A percentile compares a stretch with the other conserved stretches of the same genome.
Conservation (phyloP, 768 basidiomycete genomes). For the Tubosaeta brunneosetosa region DNA sequence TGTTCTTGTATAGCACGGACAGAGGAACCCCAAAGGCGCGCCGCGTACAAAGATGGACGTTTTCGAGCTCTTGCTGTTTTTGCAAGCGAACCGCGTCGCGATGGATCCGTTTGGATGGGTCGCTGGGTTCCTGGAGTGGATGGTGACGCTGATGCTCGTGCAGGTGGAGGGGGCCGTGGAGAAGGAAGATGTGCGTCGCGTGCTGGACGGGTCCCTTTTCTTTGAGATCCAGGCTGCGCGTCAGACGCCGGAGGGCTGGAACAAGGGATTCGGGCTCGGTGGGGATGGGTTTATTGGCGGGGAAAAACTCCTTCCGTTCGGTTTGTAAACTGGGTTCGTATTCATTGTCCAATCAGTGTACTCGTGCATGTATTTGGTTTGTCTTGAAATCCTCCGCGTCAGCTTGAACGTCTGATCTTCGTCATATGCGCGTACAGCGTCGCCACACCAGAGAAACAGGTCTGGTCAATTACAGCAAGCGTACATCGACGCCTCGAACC, state of each 20-base stretch:
- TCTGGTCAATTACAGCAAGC: constrained; percentile 5
- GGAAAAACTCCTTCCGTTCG: constrained; percentile 26
- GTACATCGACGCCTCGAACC: constrained; percentile 19
- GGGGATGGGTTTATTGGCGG: constrained; percentile 31
- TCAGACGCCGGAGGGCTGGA: constrained; percentile 19
- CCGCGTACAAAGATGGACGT: constrained; percentile 26
- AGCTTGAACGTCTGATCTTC: too few relatives aligned
- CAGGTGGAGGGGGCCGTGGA: constrained; percentile 37
- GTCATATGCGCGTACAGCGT: neutral
- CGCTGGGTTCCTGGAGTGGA: constrained; percentile 37
- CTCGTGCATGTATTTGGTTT: neutral
- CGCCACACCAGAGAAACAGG: constrained; percentile 19
- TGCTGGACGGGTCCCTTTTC: constrained; percentile 40
- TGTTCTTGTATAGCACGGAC: constrained; percentile 10
- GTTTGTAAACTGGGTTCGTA: constrained; percentile 16
- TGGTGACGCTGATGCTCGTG: constrained; percentile 35
- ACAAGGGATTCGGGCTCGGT: constrained; percentile 28
- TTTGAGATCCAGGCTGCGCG: constrained; percentile 30
- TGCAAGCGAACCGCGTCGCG: constrained; percentile 29
- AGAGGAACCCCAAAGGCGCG: constrained; percentile 1
- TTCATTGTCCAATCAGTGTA: neutral
- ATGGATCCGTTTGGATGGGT: constrained; percentile 36
- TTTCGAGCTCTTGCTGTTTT: constrained; percentile 29
- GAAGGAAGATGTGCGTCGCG: constrained; percentile 39
- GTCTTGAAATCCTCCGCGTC: constrained; percentile 2